Percentiles rank a stretch among this genome's conserved stretches.
Evolutionary conservation across 2,329 filamentous ascomycete genomes (phyloP).

Genomic region (Dendryphion nanum): DNA sequence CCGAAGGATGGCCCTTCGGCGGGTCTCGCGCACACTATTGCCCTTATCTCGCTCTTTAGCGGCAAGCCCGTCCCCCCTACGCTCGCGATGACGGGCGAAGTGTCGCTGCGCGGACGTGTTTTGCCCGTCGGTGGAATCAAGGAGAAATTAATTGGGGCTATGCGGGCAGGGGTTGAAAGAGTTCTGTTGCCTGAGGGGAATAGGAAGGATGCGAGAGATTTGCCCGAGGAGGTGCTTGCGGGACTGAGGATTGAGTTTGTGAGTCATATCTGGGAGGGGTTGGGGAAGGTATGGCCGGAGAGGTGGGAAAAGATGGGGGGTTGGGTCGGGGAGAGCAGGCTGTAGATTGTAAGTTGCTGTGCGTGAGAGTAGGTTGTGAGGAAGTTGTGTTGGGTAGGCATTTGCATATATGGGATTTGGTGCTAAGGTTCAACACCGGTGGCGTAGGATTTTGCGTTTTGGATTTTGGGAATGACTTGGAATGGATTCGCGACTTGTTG

Average conservation of each 20-base stretch:
- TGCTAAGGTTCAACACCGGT: too few relatives aligned
- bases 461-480: too few relatives aligned
- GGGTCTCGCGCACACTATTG: constrained; percentile 90
- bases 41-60: constrained; percentile 85
- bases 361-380: not conserved
- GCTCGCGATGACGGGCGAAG: constrained; percentile 87
- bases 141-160: constrained; percentile 94
- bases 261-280: constrained; percentile 91
- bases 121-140: constrained; percentile 97
- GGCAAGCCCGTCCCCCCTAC: constrained; percentile 83
- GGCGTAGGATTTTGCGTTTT: too few relatives aligned
- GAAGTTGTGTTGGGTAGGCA: not conserved
- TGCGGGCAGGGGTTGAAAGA: constrained; percentile 90
- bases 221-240: constrained; percentile 84
- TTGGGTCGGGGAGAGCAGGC: constrained; percentile 70
- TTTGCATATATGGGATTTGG: not conserved
- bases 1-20: constrained; percentile 86
- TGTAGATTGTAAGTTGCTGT: constrained; percentile 50
- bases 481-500: too few relatives aligned
- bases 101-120: constrained; percentile 81
- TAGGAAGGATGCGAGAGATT: constrained; percentile 85
- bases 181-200: constrained; percentile 87
- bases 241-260: constrained; percentile 89
- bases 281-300: constrained; percentile 89
- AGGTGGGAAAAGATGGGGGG: constrained; percentile 62